phyloP scores from a whole-genome alignment of 805 yeast genomes.

The Yarrowia sp. region DNA sequence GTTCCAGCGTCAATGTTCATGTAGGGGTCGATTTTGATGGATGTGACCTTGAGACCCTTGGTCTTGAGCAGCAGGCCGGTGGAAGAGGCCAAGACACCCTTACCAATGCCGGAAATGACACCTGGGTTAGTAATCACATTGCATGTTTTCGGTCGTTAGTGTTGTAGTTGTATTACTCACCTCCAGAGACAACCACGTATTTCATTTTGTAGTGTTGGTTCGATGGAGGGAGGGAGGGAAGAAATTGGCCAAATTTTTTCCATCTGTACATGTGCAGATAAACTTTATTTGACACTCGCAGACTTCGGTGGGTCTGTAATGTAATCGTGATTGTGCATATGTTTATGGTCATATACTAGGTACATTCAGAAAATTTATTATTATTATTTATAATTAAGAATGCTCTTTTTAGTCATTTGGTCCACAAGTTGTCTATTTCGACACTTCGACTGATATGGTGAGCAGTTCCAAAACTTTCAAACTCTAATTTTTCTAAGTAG shows the following conservation, averaged over 20 bases:
- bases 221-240: slow-evolving; percentile 27
- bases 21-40: slow-evolving; percentile 97
- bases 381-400: no score
- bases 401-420: no score
- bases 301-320: not conserved
- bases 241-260: slow-evolving; percentile 17
- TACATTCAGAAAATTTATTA: no score
- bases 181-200: slow-evolving; percentile 99
- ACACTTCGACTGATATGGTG: no score
- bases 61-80: slow-evolving; percentile 95
- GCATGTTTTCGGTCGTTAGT: not conserved
- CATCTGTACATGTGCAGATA: slow-evolving; percentile 9
- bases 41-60: slow-evolving; percentile 89
- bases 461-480: no score
- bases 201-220: slow-evolving; percentile 55
- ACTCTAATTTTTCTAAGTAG: no score
- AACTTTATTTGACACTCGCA: not conserved
- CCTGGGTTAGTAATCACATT: slow-evolving; percentile 40
- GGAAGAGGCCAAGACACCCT: slow-evolving; percentile 95
- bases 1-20: slow-evolving; percentile 99
- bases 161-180: slow-evolving; percentile 31
- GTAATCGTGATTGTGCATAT: not conserved
- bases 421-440: no score
- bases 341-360: no score
- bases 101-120: slow-evolving; percentile 98